Evolutionary conservation across 1,284 basidiomycete species (phyloP), one percentile per base, ranked within the genome.

Genomic region (Marasmius fiardii): DNA sequence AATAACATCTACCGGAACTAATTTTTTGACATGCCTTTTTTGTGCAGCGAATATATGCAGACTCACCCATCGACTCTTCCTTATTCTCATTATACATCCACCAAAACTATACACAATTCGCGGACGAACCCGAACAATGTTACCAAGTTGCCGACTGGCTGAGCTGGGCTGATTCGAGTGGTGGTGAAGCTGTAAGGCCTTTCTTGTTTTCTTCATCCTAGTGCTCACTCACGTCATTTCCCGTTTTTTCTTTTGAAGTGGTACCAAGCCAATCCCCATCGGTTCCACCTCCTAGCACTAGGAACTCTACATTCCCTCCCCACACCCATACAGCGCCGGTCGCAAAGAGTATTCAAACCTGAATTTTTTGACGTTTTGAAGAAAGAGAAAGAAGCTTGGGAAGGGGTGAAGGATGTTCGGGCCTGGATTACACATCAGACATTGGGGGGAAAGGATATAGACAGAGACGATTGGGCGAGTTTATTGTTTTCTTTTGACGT

Each of bases 21-120:
- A n/a, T n/a, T n/a, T n/a, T n/a, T 20, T 33, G 33, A 7, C 28
- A 31, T 44, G 37, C 16, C 20, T 43, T 28, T 33, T 53, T 31
- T 23, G 33, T 39, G 37, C 41, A 45, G 34, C 28, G 10, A 12
- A 72, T 97, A 3, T 93, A 93, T 65, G 83, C 89, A 0, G 90
- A 95, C 60, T 89, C 93, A 0, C 94, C 95, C 0, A 88, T 99
- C 44, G 95, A 98, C 68, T 84, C 92, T 0, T 91, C 91, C 1
- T 77, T 97, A 1, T 90, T 96, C 59, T 87, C 88, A 6, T 74
- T 96, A 3, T 99, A 98, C 69, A 79, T 96, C 2, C 95, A 98
- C 61, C 94, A 98, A 67, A 98, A 98, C 67, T 92, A 95, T 60
- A 81, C 88, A 0, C 85, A 87, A 52, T 99, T 93, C 67, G 93